Percentiles rank a stretch among this genome's conserved stretches.
phyloP scores from a whole-genome alignment of 2,329 filamentous ascomycete species.

The Botrytis galanthina region DNA sequence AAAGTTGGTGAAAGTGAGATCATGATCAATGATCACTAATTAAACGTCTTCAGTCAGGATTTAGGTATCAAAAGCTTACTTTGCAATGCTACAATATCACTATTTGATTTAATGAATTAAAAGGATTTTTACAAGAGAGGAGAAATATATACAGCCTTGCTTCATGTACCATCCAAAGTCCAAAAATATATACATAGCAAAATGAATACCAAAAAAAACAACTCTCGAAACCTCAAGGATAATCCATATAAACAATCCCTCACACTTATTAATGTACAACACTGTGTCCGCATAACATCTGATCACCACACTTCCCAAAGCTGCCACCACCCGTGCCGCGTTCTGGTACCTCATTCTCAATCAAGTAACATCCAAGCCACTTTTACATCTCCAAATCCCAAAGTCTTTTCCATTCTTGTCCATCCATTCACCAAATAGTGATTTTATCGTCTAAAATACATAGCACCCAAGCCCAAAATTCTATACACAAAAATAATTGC shows the following conservation, averaged over 20 bases:
- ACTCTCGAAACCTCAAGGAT: not conserved
- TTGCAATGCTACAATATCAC: too few relatives aligned
- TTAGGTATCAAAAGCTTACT: too few relatives aligned
- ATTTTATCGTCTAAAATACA: conserved; percentile 40
- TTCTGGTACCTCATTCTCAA: not conserved
- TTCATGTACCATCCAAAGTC: too few relatives aligned
- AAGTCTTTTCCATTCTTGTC: not conserved
- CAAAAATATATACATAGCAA: not conserved
- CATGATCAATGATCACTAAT: not conserved
- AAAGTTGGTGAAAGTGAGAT: not conserved
- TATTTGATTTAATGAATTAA: not conserved
- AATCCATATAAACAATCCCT: not conserved
- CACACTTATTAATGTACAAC: not conserved
- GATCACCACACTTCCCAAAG: conserved; percentile 5
- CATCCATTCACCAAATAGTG: not conserved
- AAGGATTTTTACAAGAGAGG: not conserved
- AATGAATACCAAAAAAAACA: not conserved
- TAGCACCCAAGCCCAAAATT: conserved; percentile 62
- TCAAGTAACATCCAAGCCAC: conserved; percentile 1
- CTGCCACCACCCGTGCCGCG: not conserved
- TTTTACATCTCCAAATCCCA: not conserved
- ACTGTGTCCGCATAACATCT: not conserved
- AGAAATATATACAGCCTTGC: not conserved
- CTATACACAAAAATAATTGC: conserved; percentile 73
- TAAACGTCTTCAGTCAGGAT: not conserved